A percentile compares a stretch with the other conserved stretches of the same genome.
These are phyloP conservation scores for Luffa aegyptiaca DNA, from an alignment of 306 rosid species.

Conservation along the genomic window DNA sequence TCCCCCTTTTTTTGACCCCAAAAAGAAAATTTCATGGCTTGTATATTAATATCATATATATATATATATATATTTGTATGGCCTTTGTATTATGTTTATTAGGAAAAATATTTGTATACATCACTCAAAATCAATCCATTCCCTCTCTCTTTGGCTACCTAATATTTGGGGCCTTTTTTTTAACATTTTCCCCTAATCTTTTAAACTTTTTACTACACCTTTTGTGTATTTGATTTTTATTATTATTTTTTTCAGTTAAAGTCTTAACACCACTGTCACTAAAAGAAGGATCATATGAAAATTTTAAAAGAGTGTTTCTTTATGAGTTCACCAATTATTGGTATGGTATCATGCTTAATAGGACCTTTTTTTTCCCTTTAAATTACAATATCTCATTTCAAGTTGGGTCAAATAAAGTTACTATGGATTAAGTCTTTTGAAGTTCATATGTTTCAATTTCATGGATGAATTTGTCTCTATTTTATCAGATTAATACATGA, in stretches of 20 bases:
- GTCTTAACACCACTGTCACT: neutral
- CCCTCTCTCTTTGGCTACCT: neutral
- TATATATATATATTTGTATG: neutral
- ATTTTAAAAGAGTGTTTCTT: too few relatives aligned
- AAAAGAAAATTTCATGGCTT: neutral
- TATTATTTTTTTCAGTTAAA: too few relatives aligned
- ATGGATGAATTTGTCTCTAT: too few relatives aligned
- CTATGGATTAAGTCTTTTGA: too few relatives aligned
- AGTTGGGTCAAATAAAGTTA: too few relatives aligned
- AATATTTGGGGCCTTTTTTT: neutral
- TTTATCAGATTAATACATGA: too few relatives aligned
- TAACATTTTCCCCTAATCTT: neutral
- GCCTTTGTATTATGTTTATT: neutral
- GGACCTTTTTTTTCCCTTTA: too few relatives aligned
- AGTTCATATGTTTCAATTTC: neutral
- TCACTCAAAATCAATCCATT: neutral
- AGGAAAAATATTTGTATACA: neutral
- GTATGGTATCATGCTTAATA: too few relatives aligned
- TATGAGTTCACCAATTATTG: neutral
- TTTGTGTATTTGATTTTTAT: too few relatives aligned
- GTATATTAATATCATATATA: neutral
- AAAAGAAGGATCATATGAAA: neutral
- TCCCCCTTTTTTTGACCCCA: neutral
- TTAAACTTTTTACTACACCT: too few relatives aligned
- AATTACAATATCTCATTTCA: too few relatives aligned